Evolutionary conservation across 768 basidiomycete species (phyloP).

Genomic region (Psilocybe sp.): DNA sequence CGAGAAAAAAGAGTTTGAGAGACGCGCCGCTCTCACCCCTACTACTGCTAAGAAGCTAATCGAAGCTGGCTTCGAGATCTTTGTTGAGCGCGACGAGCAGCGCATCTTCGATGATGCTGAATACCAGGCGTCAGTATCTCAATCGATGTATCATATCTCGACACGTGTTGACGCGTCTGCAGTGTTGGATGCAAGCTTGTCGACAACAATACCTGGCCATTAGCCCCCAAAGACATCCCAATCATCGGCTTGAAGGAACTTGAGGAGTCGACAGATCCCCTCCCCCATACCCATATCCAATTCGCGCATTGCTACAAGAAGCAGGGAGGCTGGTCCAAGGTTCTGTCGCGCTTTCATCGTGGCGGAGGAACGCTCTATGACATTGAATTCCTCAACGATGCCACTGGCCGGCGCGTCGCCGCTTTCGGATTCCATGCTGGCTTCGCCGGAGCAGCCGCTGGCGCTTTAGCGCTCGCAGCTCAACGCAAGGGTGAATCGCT

Average conservation of each 20-base stretch:
- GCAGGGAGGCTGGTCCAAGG: conserved; percentile 88
- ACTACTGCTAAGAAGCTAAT: conserved; percentile 86
- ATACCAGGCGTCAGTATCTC: conserved; percentile 77
- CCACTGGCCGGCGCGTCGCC: conserved; percentile 83
- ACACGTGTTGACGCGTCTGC: conserved; percentile 24
- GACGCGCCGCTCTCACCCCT: conserved; percentile 89
- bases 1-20: conserved; percentile 95
- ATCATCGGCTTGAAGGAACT: conserved; percentile 98
- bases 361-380: conserved; percentile 91
- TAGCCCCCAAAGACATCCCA: conserved; percentile 66
- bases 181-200: conserved; percentile 92
- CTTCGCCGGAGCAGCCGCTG: conserved; percentile 95
- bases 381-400: conserved; percentile 91
- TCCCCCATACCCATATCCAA: conserved; percentile 94
- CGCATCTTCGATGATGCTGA: conserved; percentile 93
- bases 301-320: conserved; percentile 98
- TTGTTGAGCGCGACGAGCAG: conserved; percentile 90
- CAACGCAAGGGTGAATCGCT: conserved; percentile 58
- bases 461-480: conserved; percentile 76
- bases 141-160: neutral
- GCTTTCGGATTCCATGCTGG: conserved; percentile 99
- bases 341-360: conserved; percentile 80
- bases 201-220: conserved; percentile 85
- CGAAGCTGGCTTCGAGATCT: conserved; percentile 85
- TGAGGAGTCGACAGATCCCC: conserved; percentile 74